Percentiles rank a stretch among this genome's conserved stretches.
Evolutionary conservation across 768 basidiomycete species (phyloP).

Genomic region (Rhizopogon vinicolor): DNA sequence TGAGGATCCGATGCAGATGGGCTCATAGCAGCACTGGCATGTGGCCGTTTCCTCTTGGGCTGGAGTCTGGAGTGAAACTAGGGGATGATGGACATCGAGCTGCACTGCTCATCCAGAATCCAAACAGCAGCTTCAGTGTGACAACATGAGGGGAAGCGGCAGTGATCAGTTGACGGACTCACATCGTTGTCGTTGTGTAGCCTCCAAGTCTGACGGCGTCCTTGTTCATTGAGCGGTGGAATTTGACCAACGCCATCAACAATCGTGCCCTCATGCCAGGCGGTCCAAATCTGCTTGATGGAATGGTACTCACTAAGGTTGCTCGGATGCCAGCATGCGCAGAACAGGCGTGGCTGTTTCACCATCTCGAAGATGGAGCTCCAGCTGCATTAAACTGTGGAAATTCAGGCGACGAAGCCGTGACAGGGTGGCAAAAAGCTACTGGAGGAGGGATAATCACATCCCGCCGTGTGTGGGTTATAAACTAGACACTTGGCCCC

Average conservation of each 20-base stretch:
- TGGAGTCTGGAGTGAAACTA: too few relatives aligned
- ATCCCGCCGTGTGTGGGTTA: too few relatives aligned
- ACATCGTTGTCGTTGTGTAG: neutral
- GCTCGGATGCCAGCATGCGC: neutral
- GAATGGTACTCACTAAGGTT: neutral
- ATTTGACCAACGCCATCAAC: neutral
- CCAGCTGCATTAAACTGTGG: neutral
- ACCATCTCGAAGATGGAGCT: neutral
- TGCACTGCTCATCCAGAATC: too few relatives aligned
- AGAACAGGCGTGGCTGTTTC: neutral
- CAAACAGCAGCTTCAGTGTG: too few relatives aligned
- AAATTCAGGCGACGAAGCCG: neutral
- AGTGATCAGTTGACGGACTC: neutral
- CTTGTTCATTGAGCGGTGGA: neutral
- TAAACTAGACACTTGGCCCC: too few relatives aligned
- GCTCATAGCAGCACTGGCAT: too few relatives aligned
- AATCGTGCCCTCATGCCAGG: neutral
- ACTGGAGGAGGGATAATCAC: neutral
- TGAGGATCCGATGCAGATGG: too few relatives aligned
- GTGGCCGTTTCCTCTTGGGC: too few relatives aligned
- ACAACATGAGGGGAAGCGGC: too few relatives aligned
- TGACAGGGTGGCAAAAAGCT: neutral
- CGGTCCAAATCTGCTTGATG: neutral
- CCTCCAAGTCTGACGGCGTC: neutral
- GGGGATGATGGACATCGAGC: too few relatives aligned